These are phyloP conservation scores for Vitis hybrid DNA, from an alignment of 177 flowering plant genomes.

Conservation along the genomic window DNA sequence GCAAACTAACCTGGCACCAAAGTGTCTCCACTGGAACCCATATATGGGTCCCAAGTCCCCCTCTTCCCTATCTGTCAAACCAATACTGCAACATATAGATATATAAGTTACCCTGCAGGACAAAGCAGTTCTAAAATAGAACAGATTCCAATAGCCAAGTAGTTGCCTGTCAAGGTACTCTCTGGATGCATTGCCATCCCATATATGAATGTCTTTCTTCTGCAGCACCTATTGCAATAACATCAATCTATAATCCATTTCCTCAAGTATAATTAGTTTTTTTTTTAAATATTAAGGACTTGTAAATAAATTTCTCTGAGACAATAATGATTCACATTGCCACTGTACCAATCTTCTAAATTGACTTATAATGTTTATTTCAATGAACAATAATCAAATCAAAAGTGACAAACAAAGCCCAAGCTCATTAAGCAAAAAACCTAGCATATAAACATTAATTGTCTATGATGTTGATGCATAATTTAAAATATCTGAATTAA, in stretches of 20 bases:
- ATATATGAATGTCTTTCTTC: conserved; percentile 20
- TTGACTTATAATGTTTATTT: too few relatives aligned
- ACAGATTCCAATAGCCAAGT: not conserved
- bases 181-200: conserved; percentile 26
- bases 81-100: conserved; percentile 59
- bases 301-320: not conserved
- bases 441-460: too few relatives aligned
- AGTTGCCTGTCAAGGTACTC: conserved; percentile 28
- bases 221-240: conserved; percentile 18
- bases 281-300: not conserved
- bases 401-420: too few relatives aligned
- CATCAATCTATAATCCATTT: not conserved
- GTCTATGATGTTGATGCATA: too few relatives aligned
- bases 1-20: conserved; percentile 77
- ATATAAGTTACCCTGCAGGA: too few relatives aligned
- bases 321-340: too few relatives aligned
- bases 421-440: too few relatives aligned
- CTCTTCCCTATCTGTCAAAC: conserved; percentile 77
- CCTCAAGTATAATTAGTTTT: not conserved
- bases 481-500: too few relatives aligned
- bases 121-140: too few relatives aligned
- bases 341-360: too few relatives aligned
- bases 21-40: conserved; percentile 98
- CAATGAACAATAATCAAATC: too few relatives aligned
- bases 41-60: conserved; percentile 96